Conservation (phyloP, 148 eudicot species). For the Chenopodium quinoa region DNA sequence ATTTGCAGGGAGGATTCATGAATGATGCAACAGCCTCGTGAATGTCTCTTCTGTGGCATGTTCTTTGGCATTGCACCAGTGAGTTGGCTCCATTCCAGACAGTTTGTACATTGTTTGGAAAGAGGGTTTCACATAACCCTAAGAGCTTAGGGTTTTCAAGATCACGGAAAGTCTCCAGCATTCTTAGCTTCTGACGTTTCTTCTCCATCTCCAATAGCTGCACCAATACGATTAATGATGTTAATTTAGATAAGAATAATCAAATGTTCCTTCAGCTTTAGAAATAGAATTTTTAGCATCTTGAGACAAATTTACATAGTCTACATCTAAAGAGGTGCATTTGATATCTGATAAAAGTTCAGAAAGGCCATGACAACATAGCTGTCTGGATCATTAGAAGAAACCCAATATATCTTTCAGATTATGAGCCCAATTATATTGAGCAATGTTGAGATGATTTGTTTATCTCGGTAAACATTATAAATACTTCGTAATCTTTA, state of each 20-base stretch:
- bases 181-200: slow-evolving; percentile 53
- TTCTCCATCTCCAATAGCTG: slow-evolving; percentile 52
- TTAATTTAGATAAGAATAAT: background rate
- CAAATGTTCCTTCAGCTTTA: background rate
- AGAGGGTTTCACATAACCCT: slow-evolving; percentile 58
- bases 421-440: too few species aligned
- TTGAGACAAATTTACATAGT: background rate
- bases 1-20: slow-evolving; percentile 37
- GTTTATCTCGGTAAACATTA: background rate
- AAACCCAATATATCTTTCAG: background rate
- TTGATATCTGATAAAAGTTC: background rate
- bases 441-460: too few species aligned
- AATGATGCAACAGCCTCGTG: slow-evolving; percentile 58
- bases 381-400: background rate
- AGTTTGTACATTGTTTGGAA: slow-evolving; percentile 42
- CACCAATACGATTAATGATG: slow-evolving; percentile 8
- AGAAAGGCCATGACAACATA: background rate
- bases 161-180: slow-evolving; percentile 60
- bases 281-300: background rate
- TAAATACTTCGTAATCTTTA: background rate
- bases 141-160: slow-evolving; percentile 65
- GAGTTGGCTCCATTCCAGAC: slow-evolving; percentile 79
- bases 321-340: background rate
- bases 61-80: slow-evolving; percentile 30
- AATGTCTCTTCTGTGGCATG: slow-evolving; percentile 38